phyloP scores from a whole-genome alignment of 768 basidiomycete species.

The Naganishia friedmannii region DNA sequence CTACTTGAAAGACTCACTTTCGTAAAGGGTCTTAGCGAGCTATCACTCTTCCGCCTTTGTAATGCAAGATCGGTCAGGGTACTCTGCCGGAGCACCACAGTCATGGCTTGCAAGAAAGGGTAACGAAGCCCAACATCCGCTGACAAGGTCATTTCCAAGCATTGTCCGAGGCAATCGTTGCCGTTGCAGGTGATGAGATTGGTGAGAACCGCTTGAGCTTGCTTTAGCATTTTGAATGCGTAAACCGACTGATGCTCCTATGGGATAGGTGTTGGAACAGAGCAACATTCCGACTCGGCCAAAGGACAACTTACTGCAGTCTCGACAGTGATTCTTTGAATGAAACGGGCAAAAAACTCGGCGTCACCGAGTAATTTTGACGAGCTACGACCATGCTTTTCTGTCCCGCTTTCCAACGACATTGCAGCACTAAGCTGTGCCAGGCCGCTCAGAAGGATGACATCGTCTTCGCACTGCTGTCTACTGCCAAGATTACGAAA shows the following conservation, averaged over 20 bases:
- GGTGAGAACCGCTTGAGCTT: slow-evolving; percentile 15
- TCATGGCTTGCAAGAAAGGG: slow-evolving; percentile 24
- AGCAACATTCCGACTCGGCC: background rate
- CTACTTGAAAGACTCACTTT: slow-evolving; percentile 4
- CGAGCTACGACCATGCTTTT: slow-evolving; percentile 3
- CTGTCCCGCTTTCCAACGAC: background rate
- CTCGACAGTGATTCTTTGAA: slow-evolving; percentile 16
- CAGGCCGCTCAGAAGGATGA: slow-evolving; percentile 6
- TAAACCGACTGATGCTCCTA: slow-evolving; percentile 20
- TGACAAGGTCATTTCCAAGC: slow-evolving; percentile 17
- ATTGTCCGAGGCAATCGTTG: slow-evolving; percentile 11
- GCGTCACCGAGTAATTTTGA: slow-evolving; percentile 1
- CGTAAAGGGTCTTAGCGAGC: slow-evolving; percentile 16
- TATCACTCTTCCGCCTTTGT: slow-evolving; percentile 14
- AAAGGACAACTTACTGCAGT: slow-evolving; percentile 1
- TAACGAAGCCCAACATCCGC: slow-evolving; percentile 11
- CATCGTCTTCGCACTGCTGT: slow-evolving; percentile 22
- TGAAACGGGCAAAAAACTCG: slow-evolving; percentile 23
- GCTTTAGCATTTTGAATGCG: slow-evolving; percentile 19
- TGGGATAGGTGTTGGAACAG: background rate
- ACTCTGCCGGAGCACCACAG: slow-evolving; percentile 14
- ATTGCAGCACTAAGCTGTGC: slow-evolving; percentile 17
- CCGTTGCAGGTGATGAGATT: slow-evolving; percentile 19
- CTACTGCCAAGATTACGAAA: slow-evolving; percentile 10
- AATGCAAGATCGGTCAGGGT: slow-evolving; percentile 10